Conservation (phyloP, 2,329 filamentous ascomycete species). For the Neoascochyta sp. region DNA sequence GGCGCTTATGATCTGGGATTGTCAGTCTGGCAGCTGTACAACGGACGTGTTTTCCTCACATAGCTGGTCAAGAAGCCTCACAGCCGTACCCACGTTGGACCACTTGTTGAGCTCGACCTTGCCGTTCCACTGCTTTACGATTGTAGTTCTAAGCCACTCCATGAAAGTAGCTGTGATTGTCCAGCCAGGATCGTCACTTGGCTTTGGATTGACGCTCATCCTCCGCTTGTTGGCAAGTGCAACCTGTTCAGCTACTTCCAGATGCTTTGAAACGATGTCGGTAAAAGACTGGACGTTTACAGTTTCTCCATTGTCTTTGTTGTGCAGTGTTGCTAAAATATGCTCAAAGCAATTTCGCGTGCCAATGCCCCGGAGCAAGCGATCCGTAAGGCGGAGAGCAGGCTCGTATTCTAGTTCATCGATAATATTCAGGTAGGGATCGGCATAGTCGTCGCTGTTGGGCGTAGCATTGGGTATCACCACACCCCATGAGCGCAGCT, state of each 20-base stretch:
- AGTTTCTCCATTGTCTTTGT: background rate
- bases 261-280: slow-evolving; percentile 21
- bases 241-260: slow-evolving; percentile 20
- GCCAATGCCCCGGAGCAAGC: slow-evolving; percentile 49
- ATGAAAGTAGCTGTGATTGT: slow-evolving; percentile 43
- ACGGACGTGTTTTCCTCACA: slow-evolving; percentile 44
- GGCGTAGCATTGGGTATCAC: slow-evolving; percentile 20
- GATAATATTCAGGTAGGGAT: slow-evolving; percentile 34
- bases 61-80: slow-evolving; percentile 69
- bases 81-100: slow-evolving; percentile 70
- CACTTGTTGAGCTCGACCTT: slow-evolving; percentile 65
- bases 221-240: slow-evolving; percentile 20
- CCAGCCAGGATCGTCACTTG: slow-evolving; percentile 33
- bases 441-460: slow-evolving; percentile 19
- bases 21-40: slow-evolving; percentile 8
- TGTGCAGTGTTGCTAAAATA: slow-evolving; percentile 38
- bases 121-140: slow-evolving; percentile 79
- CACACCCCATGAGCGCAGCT: slow-evolving; percentile 37
- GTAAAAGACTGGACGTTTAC: slow-evolving; percentile 7
- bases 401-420: slow-evolving; percentile 52
- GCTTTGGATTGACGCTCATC: slow-evolving; percentile 11
- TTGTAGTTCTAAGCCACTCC: slow-evolving; percentile 70
- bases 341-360: slow-evolving; percentile 50
- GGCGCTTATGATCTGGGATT: slow-evolving; percentile 15
- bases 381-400: slow-evolving; percentile 49